phyloP scores from a whole-genome alignment of 176 grass and related monocot species.

The Musa beccarii region DNA sequence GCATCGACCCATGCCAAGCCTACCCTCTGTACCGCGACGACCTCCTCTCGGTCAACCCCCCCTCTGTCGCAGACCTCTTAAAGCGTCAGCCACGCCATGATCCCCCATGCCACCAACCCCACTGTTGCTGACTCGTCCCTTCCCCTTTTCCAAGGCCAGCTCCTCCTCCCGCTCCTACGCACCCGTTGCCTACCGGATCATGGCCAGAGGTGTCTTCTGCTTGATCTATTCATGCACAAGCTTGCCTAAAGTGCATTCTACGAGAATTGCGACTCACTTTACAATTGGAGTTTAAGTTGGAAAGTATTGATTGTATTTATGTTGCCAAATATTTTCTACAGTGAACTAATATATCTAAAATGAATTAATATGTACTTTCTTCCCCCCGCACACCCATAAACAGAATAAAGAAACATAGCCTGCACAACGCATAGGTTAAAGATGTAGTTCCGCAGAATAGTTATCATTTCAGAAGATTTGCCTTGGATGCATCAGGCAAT shows the following conservation, averaged over 20 bases:
- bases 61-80: conserved; percentile 62
- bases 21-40: conserved; percentile 73
- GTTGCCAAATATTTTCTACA: too few species aligned
- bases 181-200: conserved; percentile 56
- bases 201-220: conserved; percentile 50
- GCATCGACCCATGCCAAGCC: conserved; percentile 67
- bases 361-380: too few species aligned
- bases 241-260: too few species aligned
- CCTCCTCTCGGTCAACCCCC: conserved; percentile 24
- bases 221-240: conserved; percentile 42
- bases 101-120: conserved; percentile 76
- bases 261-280: neutral
- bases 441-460: too few species aligned
- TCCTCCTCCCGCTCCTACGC: conserved; percentile 62
- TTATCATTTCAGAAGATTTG: too few species aligned
- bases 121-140: conserved; percentile 15
- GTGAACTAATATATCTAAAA: too few species aligned
- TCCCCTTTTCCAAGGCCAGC: conserved; percentile 31
- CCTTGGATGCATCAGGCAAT: too few species aligned
- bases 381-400: too few species aligned
- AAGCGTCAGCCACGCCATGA: conserved; percentile 51
- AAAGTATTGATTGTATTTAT: too few species aligned
- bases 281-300: neutral
- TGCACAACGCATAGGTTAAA: too few species aligned
- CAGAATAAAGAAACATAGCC: too few species aligned